Conservation (phyloP, 345 rosid species). For the Kernera saxatilis region DNA sequence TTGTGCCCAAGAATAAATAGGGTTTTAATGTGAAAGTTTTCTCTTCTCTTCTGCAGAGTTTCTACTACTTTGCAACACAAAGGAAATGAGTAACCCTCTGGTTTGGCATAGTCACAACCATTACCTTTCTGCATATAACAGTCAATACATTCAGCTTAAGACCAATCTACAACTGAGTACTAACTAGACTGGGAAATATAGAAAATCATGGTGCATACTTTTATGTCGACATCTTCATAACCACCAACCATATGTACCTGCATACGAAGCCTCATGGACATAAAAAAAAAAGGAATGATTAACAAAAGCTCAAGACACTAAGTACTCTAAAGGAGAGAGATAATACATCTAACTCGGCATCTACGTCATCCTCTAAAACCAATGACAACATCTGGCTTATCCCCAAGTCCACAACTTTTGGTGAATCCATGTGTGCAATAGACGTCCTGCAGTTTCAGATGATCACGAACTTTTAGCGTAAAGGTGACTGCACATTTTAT, state of each 20-base stretch:
- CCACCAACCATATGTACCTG: conserved; percentile 92
- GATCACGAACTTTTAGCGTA: neutral
- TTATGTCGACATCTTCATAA: conserved; percentile 54
- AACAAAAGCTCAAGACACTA: neutral
- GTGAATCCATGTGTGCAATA: conserved; percentile 80
- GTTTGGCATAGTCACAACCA: conserved; percentile 22
- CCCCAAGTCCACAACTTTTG: conserved; percentile 56
- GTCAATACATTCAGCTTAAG: conserved; percentile 27
- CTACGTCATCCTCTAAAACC: conserved; percentile 32
- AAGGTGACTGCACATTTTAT: neutral
- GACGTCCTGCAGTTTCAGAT: conserved; percentile 56
- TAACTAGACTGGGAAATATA: conserved; percentile 11
- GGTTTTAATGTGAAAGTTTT: conserved; percentile 59
- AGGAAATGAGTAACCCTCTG: conserved; percentile 60
- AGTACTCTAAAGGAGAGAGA: neutral
- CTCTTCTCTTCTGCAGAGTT: conserved; percentile 53
- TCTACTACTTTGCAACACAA: conserved; percentile 67
- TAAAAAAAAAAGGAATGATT: neutral
- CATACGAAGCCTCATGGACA: conserved; percentile 14
- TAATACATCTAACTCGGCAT: conserved; percentile 64
- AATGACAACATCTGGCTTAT: conserved; percentile 61
- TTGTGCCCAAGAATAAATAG: conserved; percentile 69
- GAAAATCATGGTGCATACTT: conserved; percentile 39
- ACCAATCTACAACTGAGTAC: neutral
- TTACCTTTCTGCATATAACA: conserved; percentile 50